Evolutionary conservation across 2,329 filamentous ascomycete genomes (phyloP).

Genomic region (Penicillium sp.): DNA sequence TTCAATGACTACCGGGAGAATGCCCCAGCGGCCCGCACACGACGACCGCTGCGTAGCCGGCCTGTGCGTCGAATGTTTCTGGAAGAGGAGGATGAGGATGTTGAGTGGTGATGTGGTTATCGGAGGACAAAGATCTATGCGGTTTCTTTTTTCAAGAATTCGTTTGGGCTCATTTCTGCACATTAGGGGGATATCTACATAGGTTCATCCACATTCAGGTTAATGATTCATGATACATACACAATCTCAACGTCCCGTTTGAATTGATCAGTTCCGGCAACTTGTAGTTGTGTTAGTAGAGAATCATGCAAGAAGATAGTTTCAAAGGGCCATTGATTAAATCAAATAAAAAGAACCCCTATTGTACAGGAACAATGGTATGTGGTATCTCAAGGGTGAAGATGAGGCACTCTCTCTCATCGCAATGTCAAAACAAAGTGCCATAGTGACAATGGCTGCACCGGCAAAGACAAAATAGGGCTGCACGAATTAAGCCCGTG

Average conservation of each 20-base stretch:
- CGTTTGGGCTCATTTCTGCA: neutral
- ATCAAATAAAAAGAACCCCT: slow-evolving; percentile 14
- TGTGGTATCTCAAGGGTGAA: slow-evolving; percentile 26
- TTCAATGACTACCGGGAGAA: slow-evolving; percentile 38
- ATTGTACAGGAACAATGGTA: slow-evolving; percentile 22
- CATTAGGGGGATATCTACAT: neutral
- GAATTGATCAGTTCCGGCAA: neutral
- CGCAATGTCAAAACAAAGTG: slow-evolving; percentile 19
- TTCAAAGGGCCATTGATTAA: slow-evolving; percentile 18
- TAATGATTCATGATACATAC: slow-evolving; percentile 9
- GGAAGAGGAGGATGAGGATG: slow-evolving; percentile 13
- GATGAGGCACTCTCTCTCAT: slow-evolving; percentile 15
- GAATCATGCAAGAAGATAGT: neutral
- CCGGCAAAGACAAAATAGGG: slow-evolving; percentile 11
- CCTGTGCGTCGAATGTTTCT: slow-evolving; percentile 17
- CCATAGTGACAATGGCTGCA: slow-evolving; percentile 3
- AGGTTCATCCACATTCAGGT: neutral
- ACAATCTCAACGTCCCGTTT: neutral
- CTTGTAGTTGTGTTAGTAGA: neutral
- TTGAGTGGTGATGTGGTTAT: slow-evolving; percentile 19
- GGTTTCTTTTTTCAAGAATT: neutral
- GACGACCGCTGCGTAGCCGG: slow-evolving; percentile 20
- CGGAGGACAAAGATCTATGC: neutral
- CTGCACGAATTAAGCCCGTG: neutral
- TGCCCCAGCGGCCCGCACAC: slow-evolving; percentile 7